Evolutionary conservation across 2,329 filamentous ascomycete species (phyloP), one percentile per base, ranked within the genome.

Genomic region (Metarhizium sp.): DNA sequence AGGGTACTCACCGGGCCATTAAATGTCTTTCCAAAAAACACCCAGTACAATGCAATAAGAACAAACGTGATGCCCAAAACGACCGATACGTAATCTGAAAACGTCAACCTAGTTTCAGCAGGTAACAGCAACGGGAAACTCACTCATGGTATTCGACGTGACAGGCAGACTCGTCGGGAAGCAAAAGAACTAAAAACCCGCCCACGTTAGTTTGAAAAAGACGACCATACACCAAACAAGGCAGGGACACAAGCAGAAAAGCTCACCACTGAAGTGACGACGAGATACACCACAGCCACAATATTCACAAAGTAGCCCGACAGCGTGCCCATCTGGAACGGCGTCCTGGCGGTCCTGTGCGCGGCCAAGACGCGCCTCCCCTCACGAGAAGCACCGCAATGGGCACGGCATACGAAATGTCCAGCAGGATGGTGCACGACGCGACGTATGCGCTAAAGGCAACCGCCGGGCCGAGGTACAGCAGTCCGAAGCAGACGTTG

Each of bases 361-460:
- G 63, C 52, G 2, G 57, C 53, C 36, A 74, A 57, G 6, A 69
- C 49, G 4, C 58, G 55, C 47, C 72, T 66, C 5, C 72, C 16
- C 72, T 66, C 4, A 72, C 47, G 6, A 73, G 64, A 2, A 74
- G 62, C 6, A 64, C 66, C 1, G 73, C 62, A 20, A 76, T 66
- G 2, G 75, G 75, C 8, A 75, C 64, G 6, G 68, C 73, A 36
- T 76, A 77, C 1, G 74, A 76, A 1, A 77, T 63, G 55, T 76
- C 76, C 2, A 77, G 67, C 48, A 77, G 71, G 13, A 77, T 70
- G 14, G 74, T 76, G 59, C 70, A 73, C 25, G 69, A 73, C 4
- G 74, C 71, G 0, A 75, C 68, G 56, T 76, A 75, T 6, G 75
- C 74, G 52, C 71, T 73, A 51, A 78, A 78, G 1, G 75, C 75